phyloP scores from a whole-genome alignment of 768 basidiomycete species.

The Pisolithus orientalis region DNA sequence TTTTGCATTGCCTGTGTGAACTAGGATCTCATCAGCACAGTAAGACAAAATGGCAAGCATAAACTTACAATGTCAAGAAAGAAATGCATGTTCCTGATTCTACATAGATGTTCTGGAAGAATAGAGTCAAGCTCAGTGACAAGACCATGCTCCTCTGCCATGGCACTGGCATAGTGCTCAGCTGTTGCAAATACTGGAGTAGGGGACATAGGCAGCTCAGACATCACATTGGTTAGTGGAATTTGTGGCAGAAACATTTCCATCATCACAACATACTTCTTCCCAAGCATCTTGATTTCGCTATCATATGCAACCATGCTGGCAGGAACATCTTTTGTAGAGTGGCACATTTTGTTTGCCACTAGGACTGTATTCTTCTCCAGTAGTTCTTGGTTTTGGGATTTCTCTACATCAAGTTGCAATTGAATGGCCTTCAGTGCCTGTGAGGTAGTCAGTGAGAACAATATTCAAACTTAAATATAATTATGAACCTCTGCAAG shows the following conservation, averaged over 20 bases:
- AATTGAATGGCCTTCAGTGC: neutral
- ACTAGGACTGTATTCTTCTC: neutral
- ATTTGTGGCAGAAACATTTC: no score
- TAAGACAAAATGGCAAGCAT: neutral
- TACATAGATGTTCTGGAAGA: neutral
- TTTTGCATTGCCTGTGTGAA: no score
- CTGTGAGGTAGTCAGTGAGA: no score
- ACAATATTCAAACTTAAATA: neutral
- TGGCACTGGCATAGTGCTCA: neutral
- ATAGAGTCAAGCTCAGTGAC: neutral
- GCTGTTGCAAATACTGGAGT: neutral
- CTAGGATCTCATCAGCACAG: neutral
- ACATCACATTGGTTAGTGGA: no score
- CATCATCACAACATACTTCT: no score
- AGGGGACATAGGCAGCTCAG: neutral
- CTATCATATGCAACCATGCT: neutral
- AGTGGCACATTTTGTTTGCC: neutral
- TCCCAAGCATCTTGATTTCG: no score
- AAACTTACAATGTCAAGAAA: neutral
- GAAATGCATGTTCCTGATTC: neutral
- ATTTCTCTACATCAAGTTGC: neutral
- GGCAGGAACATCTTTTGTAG: neutral
- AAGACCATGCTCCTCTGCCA: neutral
- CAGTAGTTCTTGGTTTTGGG: neutral
- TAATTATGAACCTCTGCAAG: neutral